Evolutionary conservation across 225 moss, liverwort and hornwort genomes (phyloP).

Genomic region (Polytrichum formosum): DNA sequence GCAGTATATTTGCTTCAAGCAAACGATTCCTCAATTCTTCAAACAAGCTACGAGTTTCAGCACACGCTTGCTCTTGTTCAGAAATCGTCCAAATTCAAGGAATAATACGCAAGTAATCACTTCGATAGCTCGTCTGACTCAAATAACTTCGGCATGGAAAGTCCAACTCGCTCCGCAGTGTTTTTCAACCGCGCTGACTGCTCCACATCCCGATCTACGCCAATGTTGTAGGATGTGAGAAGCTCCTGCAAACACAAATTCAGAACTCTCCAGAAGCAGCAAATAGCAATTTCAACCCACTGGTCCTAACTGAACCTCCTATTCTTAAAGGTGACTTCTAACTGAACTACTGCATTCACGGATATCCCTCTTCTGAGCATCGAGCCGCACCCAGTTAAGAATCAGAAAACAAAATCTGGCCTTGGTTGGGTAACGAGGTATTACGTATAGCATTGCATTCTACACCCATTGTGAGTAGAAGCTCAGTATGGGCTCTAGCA

Average conservation of each 20-base stretch:
- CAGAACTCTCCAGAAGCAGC: too few species aligned
- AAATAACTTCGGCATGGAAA: constrained; percentile 62
- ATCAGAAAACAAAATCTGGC: background rate
- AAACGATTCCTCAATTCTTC: too few species aligned
- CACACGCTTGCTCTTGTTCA: too few species aligned
- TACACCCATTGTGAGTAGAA: constrained; percentile 47
- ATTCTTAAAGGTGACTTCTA: too few species aligned
- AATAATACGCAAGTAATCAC: too few species aligned
- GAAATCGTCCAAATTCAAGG: too few species aligned
- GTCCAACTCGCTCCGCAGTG: constrained; percentile 75
- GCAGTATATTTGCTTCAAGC: too few species aligned
- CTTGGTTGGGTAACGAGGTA: constrained; percentile 13
- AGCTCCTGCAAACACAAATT: constrained; percentile 55
- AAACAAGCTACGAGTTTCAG: too few species aligned
- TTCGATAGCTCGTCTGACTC: constrained; percentile 16
- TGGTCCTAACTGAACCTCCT: too few species aligned
- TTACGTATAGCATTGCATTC: constrained; percentile 48
- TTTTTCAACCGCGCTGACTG: constrained; percentile 52
- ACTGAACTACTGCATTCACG: too few species aligned
- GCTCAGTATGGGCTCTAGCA: constrained; percentile 60
- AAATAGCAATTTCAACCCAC: too few species aligned
- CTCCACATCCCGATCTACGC: constrained; percentile 69
- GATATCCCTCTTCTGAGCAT: constrained; percentile 16
- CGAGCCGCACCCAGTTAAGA: constrained; percentile 13
- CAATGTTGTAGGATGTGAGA: constrained; percentile 81